These are phyloP conservation scores for Paraphoma chrysanthemicola DNA, from an alignment of 2,329 filamentous ascomycete genomes.

Conservation along the genomic window DNA sequence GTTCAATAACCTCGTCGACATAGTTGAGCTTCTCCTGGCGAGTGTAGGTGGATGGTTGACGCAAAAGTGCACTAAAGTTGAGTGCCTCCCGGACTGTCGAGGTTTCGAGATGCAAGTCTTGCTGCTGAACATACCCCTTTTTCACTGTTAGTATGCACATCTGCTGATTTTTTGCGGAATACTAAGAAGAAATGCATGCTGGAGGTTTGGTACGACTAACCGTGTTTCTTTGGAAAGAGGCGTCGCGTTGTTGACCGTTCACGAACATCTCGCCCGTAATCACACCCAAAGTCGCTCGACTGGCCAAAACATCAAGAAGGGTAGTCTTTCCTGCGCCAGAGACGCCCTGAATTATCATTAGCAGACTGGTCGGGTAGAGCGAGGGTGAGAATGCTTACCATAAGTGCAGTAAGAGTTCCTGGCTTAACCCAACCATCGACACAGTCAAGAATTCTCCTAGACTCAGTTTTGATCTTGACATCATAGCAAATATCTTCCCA, in stretches of 20 bases:
- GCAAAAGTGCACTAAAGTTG: conserved; percentile 62
- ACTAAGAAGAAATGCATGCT: too few relatives aligned
- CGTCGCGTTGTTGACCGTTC: conserved; percentile 73
- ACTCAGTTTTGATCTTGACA: conserved; percentile 67
- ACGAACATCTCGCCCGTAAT: conserved; percentile 82
- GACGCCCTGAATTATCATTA: neutral
- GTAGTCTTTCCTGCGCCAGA: conserved; percentile 36
- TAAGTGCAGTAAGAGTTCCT: conserved; percentile 72
- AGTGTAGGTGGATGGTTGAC: conserved; percentile 52
- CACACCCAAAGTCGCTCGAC: conserved; percentile 81
- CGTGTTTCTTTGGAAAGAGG: conserved; percentile 80
- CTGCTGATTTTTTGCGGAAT: too few relatives aligned
- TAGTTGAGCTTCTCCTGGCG: conserved; percentile 62
- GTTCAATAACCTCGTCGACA: conserved; percentile 65
- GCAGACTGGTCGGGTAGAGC: neutral
- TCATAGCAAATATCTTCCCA: neutral
- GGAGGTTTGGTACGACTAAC: neutral
- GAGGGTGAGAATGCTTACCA: conserved; percentile 58
- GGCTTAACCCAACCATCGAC: conserved; percentile 64
- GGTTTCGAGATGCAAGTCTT: conserved; percentile 13
- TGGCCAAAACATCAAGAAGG: conserved; percentile 58
- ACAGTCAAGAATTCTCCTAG: conserved; percentile 69
- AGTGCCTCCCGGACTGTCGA: conserved; percentile 7
- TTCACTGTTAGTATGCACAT: too few relatives aligned
- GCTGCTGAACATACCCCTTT: conserved; percentile 31